Evolutionary conservation across 83 land plant species (phyloP).

Genomic region (Picea abies): DNA sequence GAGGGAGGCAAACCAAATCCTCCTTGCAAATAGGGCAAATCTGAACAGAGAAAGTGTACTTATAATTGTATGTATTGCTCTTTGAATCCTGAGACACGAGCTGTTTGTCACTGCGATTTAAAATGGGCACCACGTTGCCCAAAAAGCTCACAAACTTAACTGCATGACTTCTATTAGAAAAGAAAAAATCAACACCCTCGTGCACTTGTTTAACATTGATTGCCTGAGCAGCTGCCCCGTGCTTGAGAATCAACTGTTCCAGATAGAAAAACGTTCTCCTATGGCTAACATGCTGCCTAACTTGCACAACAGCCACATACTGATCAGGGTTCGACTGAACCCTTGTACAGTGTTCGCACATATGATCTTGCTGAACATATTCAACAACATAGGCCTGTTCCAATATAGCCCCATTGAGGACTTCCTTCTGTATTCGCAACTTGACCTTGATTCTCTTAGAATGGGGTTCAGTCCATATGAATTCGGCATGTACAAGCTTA

Average conservation of each 20-base stretch:
- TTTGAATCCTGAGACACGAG: conserved; percentile 79
- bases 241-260: conserved; percentile 80
- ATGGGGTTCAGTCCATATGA: conserved; percentile 83
- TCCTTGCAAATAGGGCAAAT: conserved; percentile 81
- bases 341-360: conserved; percentile 71
- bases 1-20: conserved; percentile 80
- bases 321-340: conserved; percentile 85
- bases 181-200: conserved; percentile 82
- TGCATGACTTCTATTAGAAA: conserved; percentile 70
- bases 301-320: conserved; percentile 79
- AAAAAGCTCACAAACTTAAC: conserved; percentile 67
- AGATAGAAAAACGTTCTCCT: conserved; percentile 78
- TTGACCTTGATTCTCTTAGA: conserved; percentile 76
- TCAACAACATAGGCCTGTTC: conserved; percentile 71
- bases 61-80: conserved; percentile 69
- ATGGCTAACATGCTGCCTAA: conserved; percentile 76
- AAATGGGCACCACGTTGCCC: conserved; percentile 52
- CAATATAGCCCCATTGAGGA: conserved; percentile 64
- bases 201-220: conserved; percentile 65
- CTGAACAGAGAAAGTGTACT: conserved; percentile 85
- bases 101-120: conserved; percentile 63
- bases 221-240: conserved; percentile 55
- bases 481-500: conserved; percentile 67
- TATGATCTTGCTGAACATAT: conserved; percentile 64
- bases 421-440: conserved; percentile 70